Base-by-base conservation (phyloP, 2,329 filamentous ascomycete genomes). In the Claviceps paspali region DNA sequence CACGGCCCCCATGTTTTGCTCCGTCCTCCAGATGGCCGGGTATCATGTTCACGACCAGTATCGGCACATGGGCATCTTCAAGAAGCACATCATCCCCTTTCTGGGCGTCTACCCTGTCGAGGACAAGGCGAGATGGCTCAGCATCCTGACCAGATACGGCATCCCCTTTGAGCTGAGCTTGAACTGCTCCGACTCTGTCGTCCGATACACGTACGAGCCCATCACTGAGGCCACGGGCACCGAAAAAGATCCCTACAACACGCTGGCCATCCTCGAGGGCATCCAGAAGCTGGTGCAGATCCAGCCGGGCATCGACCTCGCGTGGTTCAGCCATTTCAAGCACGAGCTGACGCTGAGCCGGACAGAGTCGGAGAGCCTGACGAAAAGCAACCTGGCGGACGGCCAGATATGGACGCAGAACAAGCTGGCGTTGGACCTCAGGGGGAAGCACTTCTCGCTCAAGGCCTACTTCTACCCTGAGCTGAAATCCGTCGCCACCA, bases 181-280 rank as follows among this genome's bases (percentile, higher is more conserved):
- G 5, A 38, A 38, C 12, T 38, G 24, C 14, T 21, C 24, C 7
- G 18, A 38, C 8, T 34, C 36, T 5, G 11, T 34, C 2, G 29
- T 38, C 12, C 36, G 36, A n/a, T 38, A 33, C 11, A 33, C 36
- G 17, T 38, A 29, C 23, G 36, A 38, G 5, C 36, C 36, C 14
- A 33, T 33, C 18, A 23, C 18, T 3, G 29, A n/a, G 3, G 17
- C 10, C 17, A 38, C 29, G 3, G 36, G 36, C 11, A 38, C 36
- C 3, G 27, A 28, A 0, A 12, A 32, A 14, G 36, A 38, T 22
- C 29, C 29, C 15, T 33, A 27, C 12, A 38, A 38, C 22, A 27
- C 36, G 4, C n/a, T 21, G 6, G 36, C 36, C 3, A 33, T 38
- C 19, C 5, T 23, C 15, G 21, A 14, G 3, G 22, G 14, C 10